phyloP scores from a whole-genome alignment of 202 grass and related monocot species.

The Alloteropsis angusta region DNA sequence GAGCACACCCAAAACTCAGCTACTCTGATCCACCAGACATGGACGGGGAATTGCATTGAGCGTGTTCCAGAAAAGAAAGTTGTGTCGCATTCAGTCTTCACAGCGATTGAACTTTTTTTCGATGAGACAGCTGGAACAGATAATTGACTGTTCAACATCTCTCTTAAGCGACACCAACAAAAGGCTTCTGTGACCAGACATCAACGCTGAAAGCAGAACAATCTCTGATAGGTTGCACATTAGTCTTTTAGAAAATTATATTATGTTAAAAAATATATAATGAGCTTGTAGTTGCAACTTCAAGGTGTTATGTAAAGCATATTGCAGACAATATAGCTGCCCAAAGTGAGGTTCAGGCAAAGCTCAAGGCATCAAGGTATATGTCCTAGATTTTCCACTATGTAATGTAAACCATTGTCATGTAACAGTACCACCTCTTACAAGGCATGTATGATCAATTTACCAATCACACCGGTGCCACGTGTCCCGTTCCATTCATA shows the following conservation, averaged over 20 bases:
- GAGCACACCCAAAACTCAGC: background rate
- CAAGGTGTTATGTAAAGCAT: background rate
- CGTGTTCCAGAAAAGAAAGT: background rate
- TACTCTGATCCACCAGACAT: background rate
- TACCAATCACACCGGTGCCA: too few species aligned
- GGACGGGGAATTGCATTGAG: background rate
- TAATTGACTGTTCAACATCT: background rate
- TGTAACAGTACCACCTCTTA: background rate
- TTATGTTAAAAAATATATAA: background rate
- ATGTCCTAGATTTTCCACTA: background rate
- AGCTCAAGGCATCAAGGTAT: background rate
- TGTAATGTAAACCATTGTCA: background rate
- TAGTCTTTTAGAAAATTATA: background rate
- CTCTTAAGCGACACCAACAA: background rate
- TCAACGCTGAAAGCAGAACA: background rate
- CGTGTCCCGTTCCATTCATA: too few species aligned
- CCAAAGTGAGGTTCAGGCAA: background rate
- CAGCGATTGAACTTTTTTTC: background rate
- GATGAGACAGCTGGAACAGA: background rate
- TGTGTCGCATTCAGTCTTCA: background rate
- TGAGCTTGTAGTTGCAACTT: background rate
- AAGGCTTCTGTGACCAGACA: background rate
- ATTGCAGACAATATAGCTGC: background rate
- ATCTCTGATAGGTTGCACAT: background rate
- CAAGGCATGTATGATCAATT: background rate